Evolutionary conservation across 2,329 filamentous ascomycete genomes (phyloP).

Genomic region (Colletotrichum sp.): DNA sequence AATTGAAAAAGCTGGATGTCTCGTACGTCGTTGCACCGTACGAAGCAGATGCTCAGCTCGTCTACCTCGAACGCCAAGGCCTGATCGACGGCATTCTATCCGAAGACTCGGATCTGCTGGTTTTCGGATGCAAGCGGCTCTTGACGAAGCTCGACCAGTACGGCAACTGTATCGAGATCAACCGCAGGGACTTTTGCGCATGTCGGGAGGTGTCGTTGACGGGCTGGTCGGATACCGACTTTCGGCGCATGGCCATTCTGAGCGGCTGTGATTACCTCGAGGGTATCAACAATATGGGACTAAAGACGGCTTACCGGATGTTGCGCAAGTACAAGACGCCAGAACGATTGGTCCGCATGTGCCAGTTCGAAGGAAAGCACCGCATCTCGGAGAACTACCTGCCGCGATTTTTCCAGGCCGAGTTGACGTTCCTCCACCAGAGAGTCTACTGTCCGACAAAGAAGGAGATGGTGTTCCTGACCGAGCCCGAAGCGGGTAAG

Average conservation of each 20-base stretch:
- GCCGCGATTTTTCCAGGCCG: conserved; percentile 81
- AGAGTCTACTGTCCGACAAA: conserved; percentile 86
- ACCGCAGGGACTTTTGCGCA: conserved; percentile 84
- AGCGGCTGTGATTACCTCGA: conserved; percentile 96
- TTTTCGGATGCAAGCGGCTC: conserved; percentile 90
- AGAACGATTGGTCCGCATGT: conserved; percentile 79
- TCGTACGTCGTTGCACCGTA: conserved; percentile 95
- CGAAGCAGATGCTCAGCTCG: conserved; percentile 96
- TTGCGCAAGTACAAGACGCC: conserved; percentile 89
- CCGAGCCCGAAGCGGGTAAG: conserved; percentile 65
- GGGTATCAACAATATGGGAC: conserved; percentile 81
- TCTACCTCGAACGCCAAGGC: conserved; percentile 88
- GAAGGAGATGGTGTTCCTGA: conserved; percentile 77
- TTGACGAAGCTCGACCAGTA: conserved; percentile 95
- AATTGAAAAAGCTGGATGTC: conserved; percentile 80
- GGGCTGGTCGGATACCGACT: conserved; percentile 91
- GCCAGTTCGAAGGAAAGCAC: conserved; percentile 89
- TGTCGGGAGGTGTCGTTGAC: conserved; percentile 88
- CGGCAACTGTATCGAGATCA: conserved; percentile 91
- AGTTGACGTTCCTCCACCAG: conserved; percentile 92
- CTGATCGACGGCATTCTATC: conserved; percentile 88
- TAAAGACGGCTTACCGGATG: conserved; percentile 93
- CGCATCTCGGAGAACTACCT: conserved; percentile 82
- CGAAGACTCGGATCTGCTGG: conserved; percentile 94
- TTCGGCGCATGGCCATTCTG: conserved; percentile 93